Percentiles rank a stretch among this genome's conserved stretches.
phyloP scores from a whole-genome alignment of 192 early-diverging fungal genomes.

The Backusella australiensis region DNA sequence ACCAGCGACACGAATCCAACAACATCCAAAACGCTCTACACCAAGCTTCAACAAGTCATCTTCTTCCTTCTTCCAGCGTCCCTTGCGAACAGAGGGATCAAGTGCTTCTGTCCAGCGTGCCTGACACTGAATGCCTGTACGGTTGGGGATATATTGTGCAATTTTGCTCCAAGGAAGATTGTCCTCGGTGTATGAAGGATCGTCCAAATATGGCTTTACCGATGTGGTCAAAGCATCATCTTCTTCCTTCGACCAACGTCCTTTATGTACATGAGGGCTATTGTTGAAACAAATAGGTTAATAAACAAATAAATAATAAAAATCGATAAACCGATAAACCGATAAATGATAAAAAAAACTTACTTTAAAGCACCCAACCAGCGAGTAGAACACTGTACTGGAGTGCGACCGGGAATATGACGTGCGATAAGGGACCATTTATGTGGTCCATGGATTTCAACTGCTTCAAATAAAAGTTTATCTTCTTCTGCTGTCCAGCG shows the following conservation, averaged over 20 bases:
- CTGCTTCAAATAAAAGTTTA: conserved; percentile 33
- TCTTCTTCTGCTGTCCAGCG: conserved; percentile 46
- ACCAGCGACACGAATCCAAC: conserved; percentile 55
- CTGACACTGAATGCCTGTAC: conserved; percentile 56
- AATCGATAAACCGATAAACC: not conserved
- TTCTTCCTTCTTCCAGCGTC: conserved; percentile 45
- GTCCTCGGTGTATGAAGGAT: not conserved
- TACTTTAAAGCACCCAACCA: conserved; percentile 51
- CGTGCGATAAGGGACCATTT: conserved; percentile 43
- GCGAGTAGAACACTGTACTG: conserved; percentile 47
- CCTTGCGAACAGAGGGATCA: conserved; percentile 50
- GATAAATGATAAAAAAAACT: not conserved
- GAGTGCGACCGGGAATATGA: conserved; percentile 43
- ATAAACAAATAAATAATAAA: not conserved
- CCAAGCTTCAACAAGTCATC: conserved; percentile 53
- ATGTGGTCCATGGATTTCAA: conserved; percentile 41
- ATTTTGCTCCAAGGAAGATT: conserved; percentile 39
- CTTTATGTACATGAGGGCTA: conserved; percentile 30
- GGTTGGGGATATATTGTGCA: conserved; percentile 36
- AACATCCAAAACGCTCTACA: conserved; percentile 36
- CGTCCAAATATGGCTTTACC: conserved; percentile 9
- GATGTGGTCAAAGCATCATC: conserved; percentile 16
- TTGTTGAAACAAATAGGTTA: not conserved
- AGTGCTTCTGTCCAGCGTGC: conserved; percentile 57
- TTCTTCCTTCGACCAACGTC: conserved; percentile 26